Evolutionary conservation across 169 alveolate genomes (phyloP).

Genomic region (Besnoitia besnoiti): DNA sequence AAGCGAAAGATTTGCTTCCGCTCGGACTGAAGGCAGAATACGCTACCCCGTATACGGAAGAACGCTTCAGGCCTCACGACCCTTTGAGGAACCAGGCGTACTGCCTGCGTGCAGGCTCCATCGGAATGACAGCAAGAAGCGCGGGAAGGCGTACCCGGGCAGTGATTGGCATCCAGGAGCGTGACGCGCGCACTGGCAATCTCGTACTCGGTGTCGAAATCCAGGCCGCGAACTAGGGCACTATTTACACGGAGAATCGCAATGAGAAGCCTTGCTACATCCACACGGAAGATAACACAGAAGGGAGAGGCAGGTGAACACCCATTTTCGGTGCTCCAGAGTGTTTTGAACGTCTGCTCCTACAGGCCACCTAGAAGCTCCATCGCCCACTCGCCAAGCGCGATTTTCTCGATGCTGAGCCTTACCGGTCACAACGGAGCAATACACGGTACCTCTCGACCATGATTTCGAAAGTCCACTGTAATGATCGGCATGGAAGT

Average conservation of each 20-base stretch:
- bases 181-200: constrained; percentile 28
- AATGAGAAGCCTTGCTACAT: neutral
- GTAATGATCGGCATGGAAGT: constrained; percentile 45
- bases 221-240: neutral
- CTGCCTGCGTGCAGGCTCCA: too few species aligned
- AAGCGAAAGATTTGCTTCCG: neutral
- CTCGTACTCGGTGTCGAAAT: constrained; percentile 20
- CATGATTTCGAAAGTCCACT: neutral
- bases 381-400: too few species aligned
- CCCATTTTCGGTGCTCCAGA: too few species aligned
- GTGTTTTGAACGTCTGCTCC: too few species aligned
- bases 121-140: too few species aligned
- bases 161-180: constrained; percentile 54
- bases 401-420: too few species aligned
- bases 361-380: too few species aligned
- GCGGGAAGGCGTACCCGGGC: constrained; percentile 46
- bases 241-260: neutral
- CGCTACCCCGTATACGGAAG: neutral
- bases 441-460: constrained; percentile 15
- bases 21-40: neutral
- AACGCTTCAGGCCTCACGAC: neutral
- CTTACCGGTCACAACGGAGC: constrained; percentile 45
- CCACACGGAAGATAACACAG: neutral
- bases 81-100: too few species aligned
- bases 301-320: neutral